Base-by-base conservation (phyloP, 1,284 basidiomycete genomes). In the Ceratobasidium sp. region DNA sequence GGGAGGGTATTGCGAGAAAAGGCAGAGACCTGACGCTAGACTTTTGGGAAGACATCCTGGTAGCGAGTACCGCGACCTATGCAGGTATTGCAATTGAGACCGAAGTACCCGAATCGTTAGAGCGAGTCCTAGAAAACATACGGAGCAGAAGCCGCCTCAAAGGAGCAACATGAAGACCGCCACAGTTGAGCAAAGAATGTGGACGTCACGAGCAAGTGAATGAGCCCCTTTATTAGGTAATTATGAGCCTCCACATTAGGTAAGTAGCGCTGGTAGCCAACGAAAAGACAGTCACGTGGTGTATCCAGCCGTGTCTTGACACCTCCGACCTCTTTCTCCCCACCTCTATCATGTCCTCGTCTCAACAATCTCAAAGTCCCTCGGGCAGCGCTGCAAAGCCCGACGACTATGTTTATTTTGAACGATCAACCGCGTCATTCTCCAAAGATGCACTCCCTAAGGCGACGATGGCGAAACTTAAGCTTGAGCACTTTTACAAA, bases 401-500 rank as follows among this genome's bases (percentile, higher is more conserved):
- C 24, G 75, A 62, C 29, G 91, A 94, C 84, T 95, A 99, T 84
- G 96, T 99, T 79, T 98, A 97, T 86, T 99, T 99, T 84, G 94
- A 98, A 82, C 88, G 97, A 69, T 92, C 91, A 69, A 93, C 94
- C 1, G 85, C 87, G 59, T 90, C 90, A 76, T 97, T 98, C 85
- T 93, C 92, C 41, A 91, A 96, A 78, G 91, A 94, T 80, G 94
- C 95, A 48, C 88, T 96, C 73, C 95, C 97, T 75, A 94, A 96
- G 76, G 93, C 96, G 3, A 98, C 96, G 72, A 94, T 94, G 24
- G 96, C 97, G 41, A 98, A 99, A 84, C 90, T 99, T 83, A 98
- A 98, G 84, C 90, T 99, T 72, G 97, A 98, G 84, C 94, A 97
- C 76, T 98, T 93, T 84, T 99, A 99, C 88, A 98, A 98, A 84